Conservation (phyloP, 768 basidiomycete genomes). For the Mycena pura region DNA sequence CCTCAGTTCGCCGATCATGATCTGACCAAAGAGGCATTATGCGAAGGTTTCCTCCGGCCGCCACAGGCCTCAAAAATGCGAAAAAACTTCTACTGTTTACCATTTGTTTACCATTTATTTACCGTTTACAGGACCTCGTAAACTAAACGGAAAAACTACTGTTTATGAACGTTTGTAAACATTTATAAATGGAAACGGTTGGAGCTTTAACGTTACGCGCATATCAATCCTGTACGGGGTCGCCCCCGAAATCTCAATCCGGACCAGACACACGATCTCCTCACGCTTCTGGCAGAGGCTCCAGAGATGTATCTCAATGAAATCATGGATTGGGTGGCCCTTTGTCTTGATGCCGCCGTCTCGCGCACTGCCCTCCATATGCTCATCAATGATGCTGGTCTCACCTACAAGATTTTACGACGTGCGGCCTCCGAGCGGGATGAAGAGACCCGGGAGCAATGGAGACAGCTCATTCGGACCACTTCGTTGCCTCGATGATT, state of each 20-base stretch:
- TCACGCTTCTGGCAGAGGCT: slow-evolving; percentile 14
- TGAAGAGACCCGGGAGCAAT: neutral
- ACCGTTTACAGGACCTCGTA: too few relatives aligned
- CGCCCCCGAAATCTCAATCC: slow-evolving; percentile 12
- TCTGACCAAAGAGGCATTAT: too few relatives aligned
- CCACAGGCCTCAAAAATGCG: too few relatives aligned
- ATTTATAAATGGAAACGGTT: too few relatives aligned
- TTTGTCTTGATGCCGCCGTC: slow-evolving; percentile 24
- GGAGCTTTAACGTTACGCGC: too few relatives aligned
- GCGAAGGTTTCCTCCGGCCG: too few relatives aligned
- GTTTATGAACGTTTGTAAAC: too few relatives aligned
- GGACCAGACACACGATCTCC: slow-evolving; percentile 10
- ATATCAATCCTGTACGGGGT: neutral
- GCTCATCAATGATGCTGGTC: slow-evolving; percentile 24
- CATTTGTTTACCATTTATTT: too few relatives aligned
- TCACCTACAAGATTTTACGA: slow-evolving; percentile 31
- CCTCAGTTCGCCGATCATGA: too few relatives aligned
- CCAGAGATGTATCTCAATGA: slow-evolving; percentile 32
- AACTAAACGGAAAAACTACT: too few relatives aligned
- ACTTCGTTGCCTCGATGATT: slow-evolving; percentile 27
- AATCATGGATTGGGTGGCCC: slow-evolving; percentile 29
- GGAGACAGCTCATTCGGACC: slow-evolving; percentile 3
- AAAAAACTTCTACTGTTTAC: too few relatives aligned
- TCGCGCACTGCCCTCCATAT: slow-evolving; percentile 19
- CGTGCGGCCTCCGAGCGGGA: slow-evolving; percentile 1